Evolutionary conservation across 2,329 filamentous ascomycete species (phyloP), one percentile per base, ranked within the genome.

Genomic region (Colletotrichum euphorbiae): DNA sequence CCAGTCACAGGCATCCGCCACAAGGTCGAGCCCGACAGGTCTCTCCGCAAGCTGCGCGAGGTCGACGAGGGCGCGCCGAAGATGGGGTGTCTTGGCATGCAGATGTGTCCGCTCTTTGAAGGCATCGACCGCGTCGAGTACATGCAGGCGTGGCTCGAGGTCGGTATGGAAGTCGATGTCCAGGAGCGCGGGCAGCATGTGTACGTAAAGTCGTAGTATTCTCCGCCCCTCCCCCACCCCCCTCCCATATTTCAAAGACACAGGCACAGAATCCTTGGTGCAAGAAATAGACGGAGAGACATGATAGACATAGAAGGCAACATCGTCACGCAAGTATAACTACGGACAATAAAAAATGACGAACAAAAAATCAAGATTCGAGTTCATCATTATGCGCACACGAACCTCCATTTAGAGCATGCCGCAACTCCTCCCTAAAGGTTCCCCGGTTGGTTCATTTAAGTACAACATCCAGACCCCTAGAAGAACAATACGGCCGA

Each of bases 11-110:
- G 86, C n/a, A 74, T 83, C 43, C 83, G 83, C 21, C 87, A 90
- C 74, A 74, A 76, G 21, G 75, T 78, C 33, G 85, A 91, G 77
- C 88, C 90, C 0, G 86, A 89, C 73, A 81, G 79, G 60, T 87
- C 89, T 0, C 79, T 92, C 67, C 80, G 87, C 38, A 83, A 83
- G 69, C 84, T 85, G 71, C 83, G 90, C 12, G 81, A 86, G 9
- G 86, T 91, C 24, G 90, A 91, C 74, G 78, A 82, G 19, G 89
- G 89, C 2, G 85, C 86, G 0, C 85, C 85, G 31, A 81, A 80
- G 52, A 79, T 77, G 60, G 86, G 88, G 0, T 90, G 89, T 71
- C 74, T 91, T 28, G 90, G 89, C 6, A 89, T 92, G 87, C 88
- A 90, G 75, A 78, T 91, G 67, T 88, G 87, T 43, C 89, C 90